Evolutionary conservation across 192 early-diverging fungal genomes (phyloP).

Genomic region (Umbelopsis sp.): DNA sequence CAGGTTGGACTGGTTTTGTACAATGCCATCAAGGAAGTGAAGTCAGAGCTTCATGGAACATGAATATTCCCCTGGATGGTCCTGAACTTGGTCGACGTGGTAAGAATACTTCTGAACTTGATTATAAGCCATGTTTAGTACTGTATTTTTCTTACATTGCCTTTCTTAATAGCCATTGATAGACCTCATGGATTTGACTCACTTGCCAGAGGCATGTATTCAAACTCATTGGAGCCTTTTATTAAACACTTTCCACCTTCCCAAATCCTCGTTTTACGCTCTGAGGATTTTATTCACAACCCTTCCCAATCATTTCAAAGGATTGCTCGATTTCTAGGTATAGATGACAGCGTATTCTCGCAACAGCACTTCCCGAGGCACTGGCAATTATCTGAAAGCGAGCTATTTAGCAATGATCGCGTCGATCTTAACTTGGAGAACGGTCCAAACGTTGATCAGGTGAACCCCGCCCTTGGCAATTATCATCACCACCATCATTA

Average conservation of each 20-base stretch:
- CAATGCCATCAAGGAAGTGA: slow-evolving; percentile 38
- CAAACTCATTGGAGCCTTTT: slow-evolving; percentile 32
- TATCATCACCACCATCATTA: slow-evolving; percentile 1
- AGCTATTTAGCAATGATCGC: background rate
- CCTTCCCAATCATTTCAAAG: slow-evolving; percentile 27
- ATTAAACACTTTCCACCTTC: slow-evolving; percentile 30
- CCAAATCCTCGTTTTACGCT: slow-evolving; percentile 29
- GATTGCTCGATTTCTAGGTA: slow-evolving; percentile 30
- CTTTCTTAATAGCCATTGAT: background rate
- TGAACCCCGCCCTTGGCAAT: background rate
- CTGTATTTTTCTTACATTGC: background rate
- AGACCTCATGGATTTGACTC: slow-evolving; percentile 23
- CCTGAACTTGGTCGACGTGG: slow-evolving; percentile 16
- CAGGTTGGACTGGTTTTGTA: slow-evolving; percentile 36
- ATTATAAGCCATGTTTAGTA: background rate
- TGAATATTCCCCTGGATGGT: slow-evolving; percentile 19
- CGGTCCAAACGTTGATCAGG: background rate
- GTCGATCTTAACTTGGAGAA: background rate
- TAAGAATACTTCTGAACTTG: background rate
- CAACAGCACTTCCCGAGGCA: slow-evolving; percentile 1
- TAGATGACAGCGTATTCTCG: slow-evolving; percentile 28
- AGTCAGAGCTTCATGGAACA: slow-evolving; percentile 33
- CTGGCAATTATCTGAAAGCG: slow-evolving; percentile 3
- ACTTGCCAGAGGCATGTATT: slow-evolving; percentile 38
- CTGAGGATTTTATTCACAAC: slow-evolving; percentile 31